These are phyloP conservation scores for Epipyxis sp. DNA, from an alignment of 108 stramenopile genomes.

Conservation along the genomic window DNA sequence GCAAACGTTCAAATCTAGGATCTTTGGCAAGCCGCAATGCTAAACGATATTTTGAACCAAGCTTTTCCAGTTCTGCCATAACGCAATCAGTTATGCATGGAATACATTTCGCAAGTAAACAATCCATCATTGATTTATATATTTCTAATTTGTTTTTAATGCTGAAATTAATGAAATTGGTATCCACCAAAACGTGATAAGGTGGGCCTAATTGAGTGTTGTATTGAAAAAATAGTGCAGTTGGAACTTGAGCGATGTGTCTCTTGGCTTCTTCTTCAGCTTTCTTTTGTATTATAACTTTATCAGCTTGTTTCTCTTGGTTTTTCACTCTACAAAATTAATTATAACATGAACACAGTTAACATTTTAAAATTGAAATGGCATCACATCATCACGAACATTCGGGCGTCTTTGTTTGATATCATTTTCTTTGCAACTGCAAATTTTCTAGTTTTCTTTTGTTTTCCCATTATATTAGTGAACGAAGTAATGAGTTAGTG, in stretches of 20 bases:
- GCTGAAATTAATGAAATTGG: conserved; percentile 98
- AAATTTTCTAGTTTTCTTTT: conserved; percentile 86
- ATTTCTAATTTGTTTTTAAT: conserved; percentile 97
- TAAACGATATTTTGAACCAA: conserved; percentile 92
- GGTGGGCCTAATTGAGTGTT: conserved; percentile 96
- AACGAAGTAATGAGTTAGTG: too few relatives aligned
- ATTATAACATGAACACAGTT: background rate
- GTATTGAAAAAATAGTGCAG: conserved; percentile 92
- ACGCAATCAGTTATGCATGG: conserved; percentile 96
- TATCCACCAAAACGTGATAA: conserved; percentile 95
- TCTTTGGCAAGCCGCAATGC: conserved; percentile 95
- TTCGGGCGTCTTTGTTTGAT: conserved; percentile 76
- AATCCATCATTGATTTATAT: conserved; percentile 98
- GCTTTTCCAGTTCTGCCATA: conserved; percentile 97
- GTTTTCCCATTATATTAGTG: conserved; percentile 95
- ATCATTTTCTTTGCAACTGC: conserved; percentile 86
- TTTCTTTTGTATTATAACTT: conserved; percentile 52
- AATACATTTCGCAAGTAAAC: conserved; percentile 94
- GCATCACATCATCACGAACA: conserved; percentile 47
- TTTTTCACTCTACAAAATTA: conserved; percentile 40
- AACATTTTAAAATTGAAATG: background rate
- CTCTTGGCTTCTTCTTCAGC: conserved; percentile 51
- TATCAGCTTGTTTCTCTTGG: conserved; percentile 58
- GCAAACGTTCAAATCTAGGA: conserved; percentile 86
- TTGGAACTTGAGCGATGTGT: conserved; percentile 76